phyloP scores from a whole-genome alignment of 2,329 filamentous ascomycete species.

The Lecanicillium sp. region DNA sequence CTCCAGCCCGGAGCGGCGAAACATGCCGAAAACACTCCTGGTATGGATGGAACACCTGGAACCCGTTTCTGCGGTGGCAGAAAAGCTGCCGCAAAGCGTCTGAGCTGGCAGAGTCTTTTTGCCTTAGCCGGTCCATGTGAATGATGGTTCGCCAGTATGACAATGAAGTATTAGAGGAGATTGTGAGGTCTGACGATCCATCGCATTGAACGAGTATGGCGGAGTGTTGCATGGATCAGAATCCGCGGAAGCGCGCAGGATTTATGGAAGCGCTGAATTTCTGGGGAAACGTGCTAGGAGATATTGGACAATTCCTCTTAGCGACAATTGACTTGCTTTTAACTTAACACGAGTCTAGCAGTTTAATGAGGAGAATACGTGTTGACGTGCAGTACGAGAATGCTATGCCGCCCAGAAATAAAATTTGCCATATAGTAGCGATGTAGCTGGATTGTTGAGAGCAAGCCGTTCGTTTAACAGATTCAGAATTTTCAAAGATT shows the following conservation, averaged over 20 bases:
- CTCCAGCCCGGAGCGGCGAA: slow-evolving; percentile 12
- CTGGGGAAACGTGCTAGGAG: too few species aligned
- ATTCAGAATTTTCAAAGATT: too few species aligned
- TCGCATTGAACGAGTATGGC: slow-evolving; percentile 13
- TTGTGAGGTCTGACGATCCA: slow-evolving; percentile 3
- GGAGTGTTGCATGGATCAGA: slow-evolving; percentile 11
- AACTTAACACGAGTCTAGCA: too few species aligned
- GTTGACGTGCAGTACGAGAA: too few species aligned
- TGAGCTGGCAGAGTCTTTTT: slow-evolving; percentile 19
- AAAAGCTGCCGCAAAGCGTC: slow-evolving; percentile 16
- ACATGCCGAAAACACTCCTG: slow-evolving; percentile 16
- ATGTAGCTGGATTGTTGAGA: too few species aligned
- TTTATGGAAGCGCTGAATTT: too few species aligned
- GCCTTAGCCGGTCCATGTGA: slow-evolving; percentile 18
- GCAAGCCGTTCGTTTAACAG: too few species aligned
- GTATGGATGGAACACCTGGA: slow-evolving; percentile 14
- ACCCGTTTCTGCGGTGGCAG: slow-evolving; percentile 18
- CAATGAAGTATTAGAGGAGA: slow-evolving; percentile 6
- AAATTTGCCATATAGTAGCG: too few species aligned
- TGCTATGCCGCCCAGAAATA: too few species aligned
- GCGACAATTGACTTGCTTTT: too few species aligned
- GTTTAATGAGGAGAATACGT: too few species aligned
- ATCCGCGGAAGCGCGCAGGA: slow-evolving; percentile 16
- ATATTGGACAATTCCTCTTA: too few species aligned
- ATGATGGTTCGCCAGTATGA: slow-evolving; percentile 16